Evolutionary conservation across 1,284 basidiomycete species (phyloP).

Genomic region (Trametes pubescens): DNA sequence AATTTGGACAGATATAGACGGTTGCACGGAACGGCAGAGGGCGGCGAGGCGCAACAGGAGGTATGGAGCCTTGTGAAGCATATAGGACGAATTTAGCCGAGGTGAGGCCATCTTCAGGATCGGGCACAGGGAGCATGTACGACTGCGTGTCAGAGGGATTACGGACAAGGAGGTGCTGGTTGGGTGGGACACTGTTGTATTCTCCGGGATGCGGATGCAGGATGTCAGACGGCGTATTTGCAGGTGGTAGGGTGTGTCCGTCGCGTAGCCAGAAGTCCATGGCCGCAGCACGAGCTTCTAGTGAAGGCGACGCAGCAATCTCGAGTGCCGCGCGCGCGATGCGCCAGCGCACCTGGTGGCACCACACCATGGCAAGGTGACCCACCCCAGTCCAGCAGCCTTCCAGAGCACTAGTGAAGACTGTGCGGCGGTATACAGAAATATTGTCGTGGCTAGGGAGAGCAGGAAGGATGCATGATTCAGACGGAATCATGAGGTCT

Average conservation of each 20-base stretch:
- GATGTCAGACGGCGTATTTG: conserved; percentile 18
- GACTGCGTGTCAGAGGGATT: conserved; percentile 53
- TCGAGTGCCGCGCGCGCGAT: conserved; percentile 84
- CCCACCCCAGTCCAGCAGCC: conserved; percentile 96
- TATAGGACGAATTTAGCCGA: conserved; percentile 56
- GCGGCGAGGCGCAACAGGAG: conserved; percentile 57
- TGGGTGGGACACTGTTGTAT: conserved; percentile 48
- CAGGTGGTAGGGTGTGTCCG: conserved; percentile 54
- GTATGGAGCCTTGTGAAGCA: conserved; percentile 65
- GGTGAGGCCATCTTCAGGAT: conserved; percentile 19
- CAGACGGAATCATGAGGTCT: conserved; percentile 93
- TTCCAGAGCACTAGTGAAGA: conserved; percentile 89
- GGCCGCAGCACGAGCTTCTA: conserved; percentile 45
- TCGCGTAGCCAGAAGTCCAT: conserved; percentile 74
- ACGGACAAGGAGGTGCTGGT: conserved; percentile 51
- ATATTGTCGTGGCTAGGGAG: conserved; percentile 30
- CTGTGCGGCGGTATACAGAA: conserved; percentile 66
- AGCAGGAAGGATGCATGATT: conserved; percentile 79
- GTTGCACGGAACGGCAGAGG: conserved; percentile 51
- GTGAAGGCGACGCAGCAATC: conserved; percentile 52
- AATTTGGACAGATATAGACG: conserved; percentile 51
- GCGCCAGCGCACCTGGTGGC: conserved; percentile 93
- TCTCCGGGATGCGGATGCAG: conserved; percentile 36
- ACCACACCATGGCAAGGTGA: conserved; percentile 98
- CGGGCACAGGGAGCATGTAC: conserved; percentile 59